These are phyloP conservation scores for Sclerotinia borealis DNA, from an alignment of 2,329 filamentous ascomycete species.

Conservation along the genomic window DNA sequence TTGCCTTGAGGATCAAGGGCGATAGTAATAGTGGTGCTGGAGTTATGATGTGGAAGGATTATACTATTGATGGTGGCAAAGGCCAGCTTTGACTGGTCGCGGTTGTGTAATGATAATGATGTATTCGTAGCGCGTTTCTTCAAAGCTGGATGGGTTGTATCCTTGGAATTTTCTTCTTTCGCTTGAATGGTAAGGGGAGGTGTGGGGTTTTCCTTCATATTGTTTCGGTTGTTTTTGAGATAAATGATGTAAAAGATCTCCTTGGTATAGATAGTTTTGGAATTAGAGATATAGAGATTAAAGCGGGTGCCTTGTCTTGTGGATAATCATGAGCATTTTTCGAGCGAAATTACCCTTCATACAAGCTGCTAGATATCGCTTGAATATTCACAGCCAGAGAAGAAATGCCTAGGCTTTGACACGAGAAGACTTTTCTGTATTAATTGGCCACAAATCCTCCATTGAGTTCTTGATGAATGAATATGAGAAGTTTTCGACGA, in stretches of 20 bases:
- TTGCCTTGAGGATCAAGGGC: neutral
- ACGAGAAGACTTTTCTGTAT: neutral
- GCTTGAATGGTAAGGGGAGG: neutral
- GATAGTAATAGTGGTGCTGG: neutral
- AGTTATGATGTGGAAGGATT: neutral
- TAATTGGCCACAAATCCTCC: neutral
- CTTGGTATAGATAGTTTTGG: neutral
- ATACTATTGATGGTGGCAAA: neutral
- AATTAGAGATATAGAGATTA: neutral
- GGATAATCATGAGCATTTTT: neutral
- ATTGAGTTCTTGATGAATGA: neutral
- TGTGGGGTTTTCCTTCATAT: neutral
- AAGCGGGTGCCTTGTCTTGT: neutral
- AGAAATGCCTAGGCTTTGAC: neutral
- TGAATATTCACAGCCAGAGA: neutral
- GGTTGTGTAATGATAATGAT: neutral
- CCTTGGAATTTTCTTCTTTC: neutral
- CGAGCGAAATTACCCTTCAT: neutral
- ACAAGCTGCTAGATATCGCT: neutral
- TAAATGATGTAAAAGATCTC: neutral
- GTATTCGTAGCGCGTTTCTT: neutral
- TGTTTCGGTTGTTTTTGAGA: neutral
- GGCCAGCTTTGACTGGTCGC: neutral
- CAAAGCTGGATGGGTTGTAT: neutral
- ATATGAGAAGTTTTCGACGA: neutral